Evolutionary conservation across 139 green algal species (phyloP), one percentile per base, ranked within the genome.

Genomic region (Chlorella sp.): DNA sequence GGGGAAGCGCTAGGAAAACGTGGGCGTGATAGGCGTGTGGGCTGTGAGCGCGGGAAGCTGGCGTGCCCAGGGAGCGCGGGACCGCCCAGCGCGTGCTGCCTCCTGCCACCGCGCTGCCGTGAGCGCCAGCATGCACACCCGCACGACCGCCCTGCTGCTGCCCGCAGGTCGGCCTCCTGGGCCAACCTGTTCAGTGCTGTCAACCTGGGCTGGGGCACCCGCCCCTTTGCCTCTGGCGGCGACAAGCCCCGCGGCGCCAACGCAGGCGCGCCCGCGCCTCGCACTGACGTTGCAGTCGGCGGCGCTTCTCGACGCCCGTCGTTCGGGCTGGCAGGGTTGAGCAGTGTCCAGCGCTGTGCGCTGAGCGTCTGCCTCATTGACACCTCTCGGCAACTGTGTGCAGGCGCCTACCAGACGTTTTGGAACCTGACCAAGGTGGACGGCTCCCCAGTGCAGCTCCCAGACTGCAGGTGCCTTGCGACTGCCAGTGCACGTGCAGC

Each of bases 331-430:
- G 15, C 33, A 3, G 4, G 33, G 33, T 12, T 2, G 41, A 21
- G 4, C 33, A 27, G 31, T 5, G 33, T 42, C 33, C 5, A 21
- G 21, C 7, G 7, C 61, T 50, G 38, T n/a, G 12, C 42, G 29
- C 19, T 36, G 12, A 14, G 0, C 2, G 46, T 27, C 21, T 6
- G 42, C 2, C 23, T 40, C 23, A 5, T 31, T 40, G 8, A 23
- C 27, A 36, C 31, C 40, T 11, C n/a, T 50, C 38, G 38, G n/a
- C n/a, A n/a, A n/a, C 38, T 38, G n/a, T 15, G 3, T 29, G 48
- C 67, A 74, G 67, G 48, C 4, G 33, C 67, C 36, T 64, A 74
- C 50, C 62, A 74, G 48, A 74, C 67, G 2, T 74, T 35, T 35
- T 74, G 67, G 67, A 46, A 46, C 33, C 48, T 74, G 11, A 1